Conservation (phyloP, 2,329 filamentous ascomycete genomes). For the Whalleya microplaca region DNA sequence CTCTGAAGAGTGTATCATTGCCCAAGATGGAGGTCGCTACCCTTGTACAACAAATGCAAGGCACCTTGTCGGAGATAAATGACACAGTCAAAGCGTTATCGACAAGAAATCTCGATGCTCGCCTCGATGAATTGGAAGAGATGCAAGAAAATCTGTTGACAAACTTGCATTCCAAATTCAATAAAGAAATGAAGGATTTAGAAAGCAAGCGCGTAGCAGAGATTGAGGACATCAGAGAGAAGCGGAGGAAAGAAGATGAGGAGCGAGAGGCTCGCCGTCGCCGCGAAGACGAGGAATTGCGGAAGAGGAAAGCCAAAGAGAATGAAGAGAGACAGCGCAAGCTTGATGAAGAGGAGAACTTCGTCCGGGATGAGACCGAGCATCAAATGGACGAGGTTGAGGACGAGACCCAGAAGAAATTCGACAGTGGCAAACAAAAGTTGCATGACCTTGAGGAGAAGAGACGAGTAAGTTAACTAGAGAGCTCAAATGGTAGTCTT, state of each 20-base stretch:
- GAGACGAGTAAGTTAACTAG: slow-evolving; percentile 34
- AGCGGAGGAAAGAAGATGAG: slow-evolving; percentile 46
- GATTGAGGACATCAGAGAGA: slow-evolving; percentile 39
- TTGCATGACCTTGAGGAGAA: slow-evolving; percentile 40
- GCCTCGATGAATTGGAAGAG: slow-evolving; percentile 45
- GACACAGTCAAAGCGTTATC: slow-evolving; percentile 41
- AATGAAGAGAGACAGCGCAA: slow-evolving; percentile 37
- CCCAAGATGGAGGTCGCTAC: slow-evolving; percentile 40
- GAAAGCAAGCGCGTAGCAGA: slow-evolving; percentile 35
- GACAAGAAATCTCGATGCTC: slow-evolving; percentile 38
- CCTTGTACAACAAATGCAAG: slow-evolving; percentile 48
- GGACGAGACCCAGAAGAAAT: slow-evolving; percentile 33
- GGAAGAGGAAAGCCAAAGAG: slow-evolving; percentile 31
- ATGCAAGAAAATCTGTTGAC: slow-evolving; percentile 41
- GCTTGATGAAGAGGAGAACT: slow-evolving; percentile 35
- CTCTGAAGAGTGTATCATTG: background rate
- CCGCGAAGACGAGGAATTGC: slow-evolving; percentile 43
- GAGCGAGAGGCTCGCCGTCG: slow-evolving; percentile 42
- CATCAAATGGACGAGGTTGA: slow-evolving; percentile 41
- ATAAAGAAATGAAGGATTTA: slow-evolving; percentile 37
- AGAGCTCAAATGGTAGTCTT: too few species aligned
- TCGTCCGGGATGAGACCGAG: slow-evolving; percentile 43
- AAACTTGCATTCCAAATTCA: slow-evolving; percentile 37
- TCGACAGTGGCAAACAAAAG: slow-evolving; percentile 39
- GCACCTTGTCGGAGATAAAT: slow-evolving; percentile 46